Base-by-base conservation (phyloP, 352 stramenopile species). In the Phytophthora citrophthora region DNA sequence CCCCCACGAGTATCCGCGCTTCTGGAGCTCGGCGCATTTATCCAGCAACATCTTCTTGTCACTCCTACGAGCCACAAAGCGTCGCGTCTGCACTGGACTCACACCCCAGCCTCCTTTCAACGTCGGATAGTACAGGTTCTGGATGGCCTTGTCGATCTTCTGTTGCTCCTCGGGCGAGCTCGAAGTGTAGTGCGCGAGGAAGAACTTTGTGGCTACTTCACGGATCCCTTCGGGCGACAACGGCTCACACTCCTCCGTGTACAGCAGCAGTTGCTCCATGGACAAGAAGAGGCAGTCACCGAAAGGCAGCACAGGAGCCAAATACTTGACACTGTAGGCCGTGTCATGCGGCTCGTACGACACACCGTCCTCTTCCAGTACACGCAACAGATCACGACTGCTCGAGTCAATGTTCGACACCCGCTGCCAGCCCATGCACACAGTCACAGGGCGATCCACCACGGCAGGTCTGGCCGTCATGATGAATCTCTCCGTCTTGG, bases 321-420 rank as follows among this genome's bases (percentile, higher is more conserved):
- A 64, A 55, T 96, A 96, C 71, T 96, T 94, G 70, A 96, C 88
- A 44, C 84, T 93, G 77, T 96, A 96, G 15, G 88, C 81, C 16
- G 81, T 91, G 66, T 96, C 86, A 75, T 96, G 88, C 16, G 88
- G 84, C 66, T 83, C 77, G 54, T 96, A 96, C 52, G 83, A 83
- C 13, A 92, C 88, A n/a, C 88, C 88, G 32, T 94, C 83, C 71
- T 94, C 88, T 40, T 96, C 88, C 31, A 96, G 70, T 40, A 91
- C 61, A 26, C 84, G 86, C 50, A 96, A 58, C 20, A 91, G 44
- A 31, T 96, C 81, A 13, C 84, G 88, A 48, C 84, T 93, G 48
- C 68, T 88, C 9, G 72, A 83, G 51, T 93, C 84, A 15, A 93
- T 81, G 46, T 86, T 82, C 15, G 79, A 89, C 43, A 93, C 86